These are phyloP conservation scores for Leptographium wingfieldii DNA, from an alignment of 2,329 filamentous ascomycete genomes.

Conservation along the genomic window DNA sequence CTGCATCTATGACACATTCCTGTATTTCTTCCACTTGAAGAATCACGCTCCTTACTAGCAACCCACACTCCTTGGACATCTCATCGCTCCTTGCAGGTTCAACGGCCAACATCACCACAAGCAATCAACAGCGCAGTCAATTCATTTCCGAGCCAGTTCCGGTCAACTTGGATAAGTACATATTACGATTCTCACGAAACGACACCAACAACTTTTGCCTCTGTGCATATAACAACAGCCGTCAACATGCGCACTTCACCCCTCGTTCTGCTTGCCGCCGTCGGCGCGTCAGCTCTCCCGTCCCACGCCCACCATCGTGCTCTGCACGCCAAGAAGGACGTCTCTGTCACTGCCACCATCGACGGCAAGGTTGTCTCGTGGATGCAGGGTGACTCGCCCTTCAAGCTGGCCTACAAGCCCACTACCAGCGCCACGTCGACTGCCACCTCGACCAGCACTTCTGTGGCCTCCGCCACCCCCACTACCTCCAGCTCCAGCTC, in stretches of 20 bases:
- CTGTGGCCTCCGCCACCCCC: background rate
- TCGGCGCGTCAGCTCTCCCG: conserved; percentile 21
- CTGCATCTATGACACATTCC: background rate
- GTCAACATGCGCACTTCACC: conserved; percentile 15
- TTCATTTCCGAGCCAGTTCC: conserved; percentile 6
- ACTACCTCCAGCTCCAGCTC: background rate
- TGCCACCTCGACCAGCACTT: background rate
- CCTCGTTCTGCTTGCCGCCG: conserved; percentile 19
- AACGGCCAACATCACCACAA: background rate
- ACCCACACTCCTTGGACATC: conserved; percentile 6
- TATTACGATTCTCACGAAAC: background rate
- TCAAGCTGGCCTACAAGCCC: conserved; percentile 17
- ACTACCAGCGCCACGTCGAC: conserved; percentile 9
- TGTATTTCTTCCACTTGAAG: background rate
- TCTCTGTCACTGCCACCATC: conserved; percentile 15
- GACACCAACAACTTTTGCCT: background rate
- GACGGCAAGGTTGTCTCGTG: conserved; percentile 17
- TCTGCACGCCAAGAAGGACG: conserved; percentile 15
- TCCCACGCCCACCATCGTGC: conserved; percentile 25
- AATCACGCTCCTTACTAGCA: conserved; percentile 3
- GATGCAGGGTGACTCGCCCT: conserved; percentile 15
- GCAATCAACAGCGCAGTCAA: background rate
- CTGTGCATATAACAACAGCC: background rate
- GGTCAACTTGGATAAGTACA: conserved; percentile 11
- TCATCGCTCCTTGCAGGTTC: conserved; percentile 7